Base-by-base conservation (phyloP, 768 basidiomycete genomes). In the Exidia glandulosa region DNA sequence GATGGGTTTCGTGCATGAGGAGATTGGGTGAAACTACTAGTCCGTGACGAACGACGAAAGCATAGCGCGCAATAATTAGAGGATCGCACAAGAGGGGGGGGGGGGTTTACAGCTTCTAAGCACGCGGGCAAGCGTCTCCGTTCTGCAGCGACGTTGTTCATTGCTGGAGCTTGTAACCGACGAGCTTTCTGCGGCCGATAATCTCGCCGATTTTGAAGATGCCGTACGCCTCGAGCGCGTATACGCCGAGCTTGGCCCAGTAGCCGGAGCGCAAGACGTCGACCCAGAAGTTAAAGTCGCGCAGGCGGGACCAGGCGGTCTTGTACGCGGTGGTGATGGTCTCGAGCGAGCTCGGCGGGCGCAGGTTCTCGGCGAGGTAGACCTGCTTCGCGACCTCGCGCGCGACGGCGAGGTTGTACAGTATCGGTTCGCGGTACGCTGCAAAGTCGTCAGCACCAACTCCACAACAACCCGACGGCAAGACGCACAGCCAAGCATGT, bases 181-280 rank as follows among this genome's bases (percentile, higher is more conserved):
- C 77, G 37, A 92, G 68, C 71, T 81, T 82, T 73, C 90, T 82
- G 64, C 90, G 79, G 9, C 90, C 90, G 62, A 94, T 66, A 60
- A 94, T 94, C 74, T 94, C 92, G 59, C 92, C 92, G 74, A 94
- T 82, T 78, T 89, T 89, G 79, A 88, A 95, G 66, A 95, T 87
- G 16, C 87, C 86, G 69, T 94, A 95, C 32, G 90, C 92, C 74
- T 95, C 90, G 27, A 91, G 68, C 9, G 82, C 90, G 68, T 92
- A 90, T 19, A 91, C 70, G 10, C 83, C 83, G 29, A 91, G 76
- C 65, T 79, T 79, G 5, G 78, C 78, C 72, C 84, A 80, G 66
- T 90, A 84, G 6, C 90, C 90, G 55, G 75, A 83, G 65, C 75
- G 70, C 14, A 81, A 67, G 14, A 85, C 69, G 60, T 81, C 75